Evolutionary conservation across 2,329 filamentous ascomycete genomes (phyloP).

Genomic region (Stachybotrys echinatus): DNA sequence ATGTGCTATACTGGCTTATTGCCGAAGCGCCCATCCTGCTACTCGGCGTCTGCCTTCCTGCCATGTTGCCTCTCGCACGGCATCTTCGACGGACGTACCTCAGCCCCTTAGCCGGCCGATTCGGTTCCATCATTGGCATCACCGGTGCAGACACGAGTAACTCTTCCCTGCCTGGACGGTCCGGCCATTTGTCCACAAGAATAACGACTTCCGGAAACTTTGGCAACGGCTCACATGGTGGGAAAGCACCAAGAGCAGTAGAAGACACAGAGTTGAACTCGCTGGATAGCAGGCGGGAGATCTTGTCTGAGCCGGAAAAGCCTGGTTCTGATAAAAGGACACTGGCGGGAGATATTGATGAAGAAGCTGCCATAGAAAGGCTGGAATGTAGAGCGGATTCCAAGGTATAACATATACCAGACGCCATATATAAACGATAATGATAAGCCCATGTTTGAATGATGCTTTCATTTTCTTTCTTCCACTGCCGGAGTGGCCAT

Average conservation of each 20-base stretch:
- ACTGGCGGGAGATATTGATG: background rate
- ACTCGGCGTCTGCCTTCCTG: background rate
- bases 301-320: background rate
- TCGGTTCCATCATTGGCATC: background rate
- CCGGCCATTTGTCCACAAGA: background rate
- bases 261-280: background rate
- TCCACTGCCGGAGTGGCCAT: no score
- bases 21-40: background rate
- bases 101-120: background rate
- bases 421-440: no score
- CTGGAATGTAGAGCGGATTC: no score
- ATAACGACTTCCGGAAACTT: background rate
- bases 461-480: no score
- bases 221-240: background rate
- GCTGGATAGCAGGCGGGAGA: background rate
- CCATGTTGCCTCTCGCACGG: background rate
- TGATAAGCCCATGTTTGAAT: no score
- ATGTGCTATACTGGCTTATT: background rate
- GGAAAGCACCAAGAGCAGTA: background rate
- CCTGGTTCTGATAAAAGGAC: background rate
- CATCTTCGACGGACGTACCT: background rate
- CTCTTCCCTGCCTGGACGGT: background rate
- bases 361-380: background rate
- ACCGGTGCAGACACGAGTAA: background rate
- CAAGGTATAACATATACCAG: no score